Percentiles rank a stretch among this genome's conserved stretches.
These are phyloP conservation scores for Cryptococcus maquisensis DNA, from an alignment of 1,284 basidiomycete genomes.

Conservation along the genomic window DNA sequence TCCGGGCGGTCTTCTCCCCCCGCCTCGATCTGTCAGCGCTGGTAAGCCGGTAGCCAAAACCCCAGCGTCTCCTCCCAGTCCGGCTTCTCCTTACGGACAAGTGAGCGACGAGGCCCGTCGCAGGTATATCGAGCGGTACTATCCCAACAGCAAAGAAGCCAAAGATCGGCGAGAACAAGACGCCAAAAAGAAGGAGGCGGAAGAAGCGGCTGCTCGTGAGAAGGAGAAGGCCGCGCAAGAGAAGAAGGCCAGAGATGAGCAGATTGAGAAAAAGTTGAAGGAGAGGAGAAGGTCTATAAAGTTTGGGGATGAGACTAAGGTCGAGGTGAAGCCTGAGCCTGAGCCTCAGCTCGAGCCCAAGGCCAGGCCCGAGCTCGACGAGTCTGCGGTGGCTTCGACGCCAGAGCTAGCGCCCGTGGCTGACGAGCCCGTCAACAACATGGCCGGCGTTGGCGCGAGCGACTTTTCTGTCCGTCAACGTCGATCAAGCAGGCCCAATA, in stretches of 20 bases:
- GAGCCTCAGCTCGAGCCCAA: background rate
- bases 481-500: conserved; percentile 8
- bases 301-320: background rate
- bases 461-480: background rate
- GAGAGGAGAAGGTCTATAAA: background rate
- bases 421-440: conserved; percentile 1
- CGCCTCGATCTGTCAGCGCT: conserved; percentile 1
- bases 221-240: background rate
- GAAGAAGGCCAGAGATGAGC: background rate
- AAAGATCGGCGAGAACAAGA: background rate
- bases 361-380: too few species aligned
- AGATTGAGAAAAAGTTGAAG: background rate
- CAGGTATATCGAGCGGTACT: background rate
- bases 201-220: background rate
- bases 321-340: background rate
- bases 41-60: conserved; percentile 1
- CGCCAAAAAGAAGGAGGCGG: background rate
- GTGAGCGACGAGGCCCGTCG: conserved; percentile 1
- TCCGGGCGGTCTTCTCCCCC: conserved; percentile 14
- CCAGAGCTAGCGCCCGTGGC: too few species aligned
- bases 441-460: conserved; percentile 21
- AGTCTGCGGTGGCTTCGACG: too few species aligned
- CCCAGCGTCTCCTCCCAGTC: conserved; percentile 2
- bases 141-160: background rate
- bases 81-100: background rate